Evolutionary conservation across 2,329 filamentous ascomycete genomes (phyloP), one percentile per base, ranked within the genome.

Genomic region (Aspergillus chevalieri): DNA sequence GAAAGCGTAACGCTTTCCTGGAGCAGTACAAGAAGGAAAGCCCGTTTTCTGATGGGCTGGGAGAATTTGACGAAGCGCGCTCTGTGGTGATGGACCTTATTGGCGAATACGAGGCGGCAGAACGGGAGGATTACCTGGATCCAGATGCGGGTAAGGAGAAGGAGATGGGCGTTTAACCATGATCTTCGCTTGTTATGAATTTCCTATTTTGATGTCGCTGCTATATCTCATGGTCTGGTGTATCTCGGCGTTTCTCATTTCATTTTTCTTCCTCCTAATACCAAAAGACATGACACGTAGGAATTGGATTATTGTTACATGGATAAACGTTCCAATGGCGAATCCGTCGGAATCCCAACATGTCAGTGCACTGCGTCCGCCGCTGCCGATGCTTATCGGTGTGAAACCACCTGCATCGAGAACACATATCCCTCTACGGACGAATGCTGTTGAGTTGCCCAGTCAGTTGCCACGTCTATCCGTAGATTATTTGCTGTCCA

Each of bases 11-110:
- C 68, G 93, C 93, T 45, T 98, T 97, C 71, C 80, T 98, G 63
- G 93, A 98, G 61, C 84, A 84, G 43, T 98, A 98, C 74, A 97
- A 95, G 74, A 93, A 93, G 69, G 94, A 95, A 52, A 86, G 89
- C 0, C 89, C 91, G 1, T 98, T 98, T 70, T 79, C 89, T 0
- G 92, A 97, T 57, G 93, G 91, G 41, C 75, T 98, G 39, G 82
- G 87, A 59, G 92, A 98, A 70, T 98, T 98, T 62, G 94, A 98
- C 67, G 91, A 96, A 70, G 88, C 93, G 30, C 83, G 88, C 57
- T 86, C 93, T 64, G 92, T 97, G 4, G 92, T 97, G 17, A 83
- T 85, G 62, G 92, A 95, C 68, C 74, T 97, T 55, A 92, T 97
- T 65, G 81, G 83, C 46, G 93, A 98, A 76, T 98, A 98, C 67